Base-by-base conservation (phyloP, 192 early-diverging fungal genomes). In the Phlyctochytrium bullatum region DNA sequence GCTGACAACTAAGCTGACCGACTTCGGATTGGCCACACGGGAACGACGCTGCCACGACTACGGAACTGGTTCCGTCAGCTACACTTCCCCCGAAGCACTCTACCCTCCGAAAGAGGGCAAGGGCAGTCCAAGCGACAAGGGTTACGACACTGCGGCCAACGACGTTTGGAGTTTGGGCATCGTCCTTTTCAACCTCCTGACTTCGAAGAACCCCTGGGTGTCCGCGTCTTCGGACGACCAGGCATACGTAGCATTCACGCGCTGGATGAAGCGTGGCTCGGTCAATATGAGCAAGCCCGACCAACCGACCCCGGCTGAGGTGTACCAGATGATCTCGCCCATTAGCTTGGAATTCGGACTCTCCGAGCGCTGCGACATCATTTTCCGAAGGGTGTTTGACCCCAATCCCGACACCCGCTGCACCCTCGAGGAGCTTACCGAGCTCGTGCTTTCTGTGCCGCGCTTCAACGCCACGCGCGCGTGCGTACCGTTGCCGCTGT, bases 21-120 rank as follows among this genome's bases (percentile, higher is more conserved):
- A 97, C 80, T 97, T 97, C 87, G 95, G 95, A 2, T 84, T 97
- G n/a, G 90, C 93, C 28, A 96, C 95, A 25, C 80, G 81, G 62
- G 81, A 91, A 51, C 65, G 69, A 2, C 80, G 75, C 74, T 92
- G 89, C 16, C 73, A 73, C 34, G 94, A 95, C 59, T 91, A 92
- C 57, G 93, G 94, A 6, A 91, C 90, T 69, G 95, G 95, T 1
- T 90, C 88, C 52, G 85, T 92, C 27, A 86, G 91, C 62, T 98
- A 96, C 79, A 91, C 96, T 78, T 90, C 90, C 24, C 94, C 94
- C 61, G 91, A 92, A 54, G 78, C 77, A 31, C 67, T 78, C 36
- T 69, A 60, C 3, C 24, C 69, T 36, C 61, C 69, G 2, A 61
- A 71, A 23, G 82, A 80, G 72, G 81, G 80, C 70, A 83, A 81